These are phyloP conservation scores for Mercurialis annua DNA, from an alignment of 345 rosid genomes.

Conservation along the genomic window DNA sequence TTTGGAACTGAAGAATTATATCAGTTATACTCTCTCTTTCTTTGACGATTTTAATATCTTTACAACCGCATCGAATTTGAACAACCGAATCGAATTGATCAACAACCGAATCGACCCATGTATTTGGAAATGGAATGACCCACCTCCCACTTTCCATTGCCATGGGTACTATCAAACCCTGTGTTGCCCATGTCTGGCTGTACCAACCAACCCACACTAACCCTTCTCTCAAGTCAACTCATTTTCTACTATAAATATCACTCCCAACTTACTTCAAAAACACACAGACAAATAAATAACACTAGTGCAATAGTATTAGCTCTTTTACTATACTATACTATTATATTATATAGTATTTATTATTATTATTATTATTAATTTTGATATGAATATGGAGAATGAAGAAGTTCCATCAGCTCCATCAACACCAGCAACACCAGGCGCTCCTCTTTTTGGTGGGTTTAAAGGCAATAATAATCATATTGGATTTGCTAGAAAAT, in stretches of 20 bases:
- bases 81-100: too few relatives aligned
- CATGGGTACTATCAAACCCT: not conserved
- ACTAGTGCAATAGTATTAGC: not conserved
- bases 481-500: slow-evolving; percentile 34
- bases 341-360: too few relatives aligned
- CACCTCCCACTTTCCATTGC: slow-evolving; percentile 20
- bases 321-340: too few relatives aligned
- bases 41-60: too few relatives aligned
- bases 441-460: slow-evolving; percentile 59
- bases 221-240: slow-evolving; percentile 37
- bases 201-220: slow-evolving; percentile 22
- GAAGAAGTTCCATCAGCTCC: slow-evolving; percentile 67
- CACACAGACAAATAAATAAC: slow-evolving; percentile 15
- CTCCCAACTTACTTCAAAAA: slow-evolving; percentile 2
- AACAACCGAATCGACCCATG: too few relatives aligned
- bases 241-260: slow-evolving; percentile 37
- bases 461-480: slow-evolving; percentile 25
- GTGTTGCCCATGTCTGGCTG: slow-evolving; percentile 8
- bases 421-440: slow-evolving; percentile 74
- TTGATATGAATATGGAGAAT: slow-evolving; percentile 33
- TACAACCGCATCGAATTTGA: too few relatives aligned
- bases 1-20: too few relatives aligned
- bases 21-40: too few relatives aligned
- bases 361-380: not conserved
- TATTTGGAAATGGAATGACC: too few relatives aligned